phyloP scores from a whole-genome alignment of 169 alveolate species.

The Babesia bigemina region DNA sequence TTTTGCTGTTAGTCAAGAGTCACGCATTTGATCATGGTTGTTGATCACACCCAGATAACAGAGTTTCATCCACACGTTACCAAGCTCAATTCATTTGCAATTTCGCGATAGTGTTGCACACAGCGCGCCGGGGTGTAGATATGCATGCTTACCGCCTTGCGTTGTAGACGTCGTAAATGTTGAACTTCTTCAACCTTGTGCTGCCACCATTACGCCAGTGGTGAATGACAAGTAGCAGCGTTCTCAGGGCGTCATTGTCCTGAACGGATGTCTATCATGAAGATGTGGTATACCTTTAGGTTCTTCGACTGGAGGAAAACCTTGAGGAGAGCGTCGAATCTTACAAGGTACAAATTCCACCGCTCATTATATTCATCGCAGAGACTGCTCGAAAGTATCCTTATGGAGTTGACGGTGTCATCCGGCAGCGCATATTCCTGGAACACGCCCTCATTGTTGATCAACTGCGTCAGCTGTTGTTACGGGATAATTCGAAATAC shows the following conservation, averaged over 20 bases:
- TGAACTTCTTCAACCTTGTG: constrained; percentile 1
- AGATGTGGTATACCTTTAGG: neutral
- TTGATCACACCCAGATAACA: too few species aligned
- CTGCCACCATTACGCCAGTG: constrained; percentile 22
- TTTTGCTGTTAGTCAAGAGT: neutral
- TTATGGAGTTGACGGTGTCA: neutral
- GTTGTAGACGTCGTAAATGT: constrained; percentile 29
- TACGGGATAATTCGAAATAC: neutral
- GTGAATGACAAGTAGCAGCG: neutral
- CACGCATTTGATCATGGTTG: too few species aligned
- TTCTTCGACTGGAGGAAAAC: neutral
- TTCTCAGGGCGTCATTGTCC: neutral
- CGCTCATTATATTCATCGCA: constrained; percentile 17
- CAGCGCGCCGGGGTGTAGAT: too few species aligned
- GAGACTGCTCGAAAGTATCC: neutral
- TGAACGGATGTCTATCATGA: neutral
- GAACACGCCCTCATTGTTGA: neutral
- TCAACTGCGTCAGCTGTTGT: neutral
- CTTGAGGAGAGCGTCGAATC: constrained; percentile 3
- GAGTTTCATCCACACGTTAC: too few species aligned
- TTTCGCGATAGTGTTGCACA: too few species aligned
- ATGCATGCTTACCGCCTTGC: neutral
- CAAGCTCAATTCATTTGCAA: too few species aligned
- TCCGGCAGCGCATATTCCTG: neutral
- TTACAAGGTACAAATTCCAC: constrained; percentile 8